A percentile compares a stretch with the other conserved stretches of the same genome.
These are phyloP conservation scores for Suillus occidentalis DNA, from an alignment of 768 basidiomycete species.

Conservation along the genomic window DNA sequence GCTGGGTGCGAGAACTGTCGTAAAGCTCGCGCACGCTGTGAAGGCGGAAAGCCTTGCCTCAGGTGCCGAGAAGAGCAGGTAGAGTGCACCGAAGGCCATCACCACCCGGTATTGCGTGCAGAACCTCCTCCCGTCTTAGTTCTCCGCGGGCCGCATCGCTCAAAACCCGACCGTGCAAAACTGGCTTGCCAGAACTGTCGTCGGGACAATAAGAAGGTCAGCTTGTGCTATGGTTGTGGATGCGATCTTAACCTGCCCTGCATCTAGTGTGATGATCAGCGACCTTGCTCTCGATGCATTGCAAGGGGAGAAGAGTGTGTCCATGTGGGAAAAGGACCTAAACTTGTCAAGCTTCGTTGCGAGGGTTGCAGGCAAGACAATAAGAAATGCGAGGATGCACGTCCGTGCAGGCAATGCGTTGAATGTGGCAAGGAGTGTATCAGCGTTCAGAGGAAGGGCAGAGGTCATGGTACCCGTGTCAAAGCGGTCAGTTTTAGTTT, in stretches of 20 bases:
- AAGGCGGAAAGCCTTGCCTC: slow-evolving; percentile 38
- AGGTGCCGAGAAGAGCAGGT: slow-evolving; percentile 36
- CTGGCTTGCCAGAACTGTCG: slow-evolving; percentile 60
- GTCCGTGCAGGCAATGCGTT: slow-evolving; percentile 55
- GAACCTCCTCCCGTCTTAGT: slow-evolving; percentile 26
- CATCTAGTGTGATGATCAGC: slow-evolving; percentile 58
- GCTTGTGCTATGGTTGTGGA: slow-evolving; percentile 6
- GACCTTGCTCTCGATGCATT: slow-evolving; percentile 61
- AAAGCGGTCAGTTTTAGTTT: slow-evolving; percentile 48
- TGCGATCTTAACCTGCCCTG: slow-evolving; percentile 1
- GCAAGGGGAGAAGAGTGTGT: slow-evolving; percentile 54
- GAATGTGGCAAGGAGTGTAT: slow-evolving; percentile 49
- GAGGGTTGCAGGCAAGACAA: slow-evolving; percentile 57
- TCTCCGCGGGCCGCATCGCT: slow-evolving; percentile 25
- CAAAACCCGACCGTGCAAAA: slow-evolving; percentile 52
- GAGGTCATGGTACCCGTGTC: slow-evolving; percentile 59
- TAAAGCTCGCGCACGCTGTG: slow-evolving; percentile 45
- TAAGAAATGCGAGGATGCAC: slow-evolving; percentile 57
- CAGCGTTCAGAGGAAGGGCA: slow-evolving; percentile 49
- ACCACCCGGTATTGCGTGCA: slow-evolving; percentile 21
- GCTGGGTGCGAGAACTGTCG: slow-evolving; percentile 65
- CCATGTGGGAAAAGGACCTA: slow-evolving; percentile 55
- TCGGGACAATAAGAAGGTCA: slow-evolving; percentile 66
- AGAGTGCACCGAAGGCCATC: slow-evolving; percentile 48
- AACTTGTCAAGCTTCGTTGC: slow-evolving; percentile 59